Conservation (phyloP, 352 stramenopile species). For the Labyrinthula sp. region DNA sequence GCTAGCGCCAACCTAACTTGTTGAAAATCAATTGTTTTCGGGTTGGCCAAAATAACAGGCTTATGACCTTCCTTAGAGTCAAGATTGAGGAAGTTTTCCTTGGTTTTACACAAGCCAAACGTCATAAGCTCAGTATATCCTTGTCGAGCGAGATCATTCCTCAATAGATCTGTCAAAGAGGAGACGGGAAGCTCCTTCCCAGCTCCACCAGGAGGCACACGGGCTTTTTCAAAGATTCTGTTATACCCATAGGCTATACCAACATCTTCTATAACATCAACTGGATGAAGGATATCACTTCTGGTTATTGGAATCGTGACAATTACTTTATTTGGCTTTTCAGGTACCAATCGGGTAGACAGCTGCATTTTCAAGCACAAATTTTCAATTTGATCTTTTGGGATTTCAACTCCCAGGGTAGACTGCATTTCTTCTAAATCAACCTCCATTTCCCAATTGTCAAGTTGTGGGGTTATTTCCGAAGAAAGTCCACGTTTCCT, state of each 20-base stretch:
- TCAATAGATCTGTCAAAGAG: slow-evolving; percentile 83
- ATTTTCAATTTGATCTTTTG: slow-evolving; percentile 57
- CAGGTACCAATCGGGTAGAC: slow-evolving; percentile 31
- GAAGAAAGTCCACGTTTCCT: slow-evolving; percentile 33
- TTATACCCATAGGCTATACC: slow-evolving; percentile 99
- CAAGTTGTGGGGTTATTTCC: slow-evolving; percentile 73
- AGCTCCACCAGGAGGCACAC: slow-evolving; percentile 76
- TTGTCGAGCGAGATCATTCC: slow-evolving; percentile 85
- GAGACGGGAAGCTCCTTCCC: slow-evolving; percentile 86
- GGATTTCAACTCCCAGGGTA: slow-evolving; percentile 53
- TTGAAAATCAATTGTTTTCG: slow-evolving; percentile 95
- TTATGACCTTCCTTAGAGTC: slow-evolving; percentile 53
- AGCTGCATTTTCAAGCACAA: slow-evolving; percentile 97
- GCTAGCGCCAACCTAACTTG: slow-evolving; percentile 91
- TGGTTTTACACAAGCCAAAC: slow-evolving; percentile 80
- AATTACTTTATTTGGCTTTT: slow-evolving; percentile 17
- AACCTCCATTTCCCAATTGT: slow-evolving; percentile 47
- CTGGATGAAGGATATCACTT: slow-evolving; percentile 32
- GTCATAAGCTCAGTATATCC: slow-evolving; percentile 94
- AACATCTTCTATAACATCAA: slow-evolving; percentile 65
- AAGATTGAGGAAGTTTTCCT: slow-evolving; percentile 90
- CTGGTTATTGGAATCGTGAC: slow-evolving; percentile 24
- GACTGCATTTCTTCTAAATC: slow-evolving; percentile 48
- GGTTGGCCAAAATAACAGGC: slow-evolving; percentile 93
- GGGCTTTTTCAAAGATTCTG: slow-evolving; percentile 94